Base-by-base conservation (phyloP, 2,329 filamentous ascomycete species). In the Aspergillus ochraceoroseus region DNA sequence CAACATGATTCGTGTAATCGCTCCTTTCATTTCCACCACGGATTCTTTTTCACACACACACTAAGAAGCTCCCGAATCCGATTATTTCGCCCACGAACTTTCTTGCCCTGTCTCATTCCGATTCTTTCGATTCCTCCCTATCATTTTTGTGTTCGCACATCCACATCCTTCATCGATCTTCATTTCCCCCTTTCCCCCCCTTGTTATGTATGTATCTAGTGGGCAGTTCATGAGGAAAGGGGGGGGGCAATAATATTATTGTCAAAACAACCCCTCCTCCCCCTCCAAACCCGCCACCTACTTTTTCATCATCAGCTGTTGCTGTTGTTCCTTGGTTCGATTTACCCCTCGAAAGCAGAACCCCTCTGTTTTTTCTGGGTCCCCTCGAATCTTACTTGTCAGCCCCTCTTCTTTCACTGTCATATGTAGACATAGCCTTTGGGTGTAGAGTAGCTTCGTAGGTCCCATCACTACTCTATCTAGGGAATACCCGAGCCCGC, bases 11-110 rank as follows among this genome's bases (percentile, higher is more conserved):
- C 48, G 47, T 50, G 47, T 46, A 33, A 32, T 34, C 22, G 27
- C 33, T 48, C 46, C 49, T 45, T 51, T 51, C 47, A 52, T 54
- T 52, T 52, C 51, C 51, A 54, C 51, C 38, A 29, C 12, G 35
- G 27, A 41, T 40, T 50, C 43, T 46, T 42, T 20, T 33, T 39
- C 38, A 32, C 43, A 35, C 29, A 19, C 31, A 27, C 17, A 30
- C 22, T 25, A 38, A 30, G 30, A 17, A 20, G 30, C 23, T 26
- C 11, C 20, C 14, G 28, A 33, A 34, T 38, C 38, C n/a, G n/a
- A 47, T 44, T 45, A 41, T 45, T 40, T 26, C n/a, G n/a, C n/a
- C n/a, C n/a, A n/a, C n/a, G n/a, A n/a, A n/a, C n/a, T n/a, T n/a
- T n/a, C n/a, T n/a, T n/a, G n/a, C n/a, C n/a, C 20, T 12, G 28